Evolutionary conservation across 768 basidiomycete species (phyloP).

Genomic region (Rhodotorula diobovata): DNA sequence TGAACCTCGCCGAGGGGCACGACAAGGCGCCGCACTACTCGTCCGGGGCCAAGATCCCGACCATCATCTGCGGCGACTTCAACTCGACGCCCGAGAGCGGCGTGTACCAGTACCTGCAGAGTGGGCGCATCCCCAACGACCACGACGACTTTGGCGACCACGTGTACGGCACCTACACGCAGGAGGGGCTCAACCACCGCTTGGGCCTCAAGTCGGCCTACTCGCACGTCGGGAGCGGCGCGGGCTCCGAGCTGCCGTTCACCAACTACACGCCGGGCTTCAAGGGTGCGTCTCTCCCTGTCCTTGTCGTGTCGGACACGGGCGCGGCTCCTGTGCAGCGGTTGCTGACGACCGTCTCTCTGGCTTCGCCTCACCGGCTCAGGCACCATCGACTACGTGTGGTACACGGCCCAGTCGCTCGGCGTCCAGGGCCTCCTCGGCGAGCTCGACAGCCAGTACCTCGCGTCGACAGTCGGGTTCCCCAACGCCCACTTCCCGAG

Average conservation of each 20-base stretch:
- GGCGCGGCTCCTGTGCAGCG: no score
- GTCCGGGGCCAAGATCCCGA: constrained; percentile 82
- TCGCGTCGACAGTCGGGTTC: constrained; percentile 90
- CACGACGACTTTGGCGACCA: constrained; percentile 92
- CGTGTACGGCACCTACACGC: constrained; percentile 86
- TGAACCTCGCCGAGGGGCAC: constrained; percentile 42
- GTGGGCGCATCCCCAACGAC: constrained; percentile 58
- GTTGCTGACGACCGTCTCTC: no score
- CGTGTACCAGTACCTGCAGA: constrained; percentile 83
- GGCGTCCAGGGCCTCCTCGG: constrained; percentile 77
- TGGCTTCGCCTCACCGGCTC: not conserved
- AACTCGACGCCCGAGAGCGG: constrained; percentile 83
- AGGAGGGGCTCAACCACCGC: constrained; percentile 74
- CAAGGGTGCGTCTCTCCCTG: constrained; percentile 35
- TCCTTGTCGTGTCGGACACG: no score
- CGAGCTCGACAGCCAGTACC: constrained; percentile 75
- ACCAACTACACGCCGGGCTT: constrained; percentile 90
- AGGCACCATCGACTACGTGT: constrained; percentile 87
- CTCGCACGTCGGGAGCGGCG: constrained; percentile 51
- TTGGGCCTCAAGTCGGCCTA: constrained; percentile 83
- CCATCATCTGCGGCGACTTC: constrained; percentile 90
- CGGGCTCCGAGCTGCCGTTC: constrained; percentile 56
- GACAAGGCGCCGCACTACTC: constrained; percentile 61
- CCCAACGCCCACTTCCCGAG: constrained; percentile 95
- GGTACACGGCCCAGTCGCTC: constrained; percentile 72